Evolutionary conservation across 2,329 filamentous ascomycete genomes (phyloP), one percentile per base, ranked within the genome.

Genomic region (Trichoderma sp.): DNA sequence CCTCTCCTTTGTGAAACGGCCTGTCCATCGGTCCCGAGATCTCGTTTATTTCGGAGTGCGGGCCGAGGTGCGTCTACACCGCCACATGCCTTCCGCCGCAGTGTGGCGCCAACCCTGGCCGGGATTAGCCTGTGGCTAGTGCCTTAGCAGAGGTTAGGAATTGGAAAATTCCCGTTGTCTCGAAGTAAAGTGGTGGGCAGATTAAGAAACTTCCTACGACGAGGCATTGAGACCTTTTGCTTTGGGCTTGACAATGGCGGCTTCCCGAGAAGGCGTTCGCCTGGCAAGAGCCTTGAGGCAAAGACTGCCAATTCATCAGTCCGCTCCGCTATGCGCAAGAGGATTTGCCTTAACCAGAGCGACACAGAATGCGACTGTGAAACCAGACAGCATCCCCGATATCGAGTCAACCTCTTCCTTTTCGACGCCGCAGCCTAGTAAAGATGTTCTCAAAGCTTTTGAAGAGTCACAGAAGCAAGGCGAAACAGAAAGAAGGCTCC

Each of bases 361-460:
- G 14, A 75, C 56, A 75, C 52, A 77, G 61, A 79, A 80, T 72
- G 77, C 71, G 60, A 51, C 72, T 10, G 51, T 73, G 32, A 59
- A 67, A 28, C 68, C 70, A 34, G 74, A 80, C 13, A 76, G 73
- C 43, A 76, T 86, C 51, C 74, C 77, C 58, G 86, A 87, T 70
- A 80, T 88, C 70, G 86, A 88, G 74, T 71, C 77, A 49, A 80
- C 83, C 39, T 86, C 86, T 63, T 83, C 84, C 37, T 81, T 87
- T 73, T 74, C 74, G 43, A 78, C 80, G 21, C 82, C 84, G 26
- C 72, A 77, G 16, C 81, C 82, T 16, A 79, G 81, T 46, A 76
- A 78, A 34, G 77, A 77, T 55, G 73, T 77, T 16, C 74, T 81
- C 28, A 76, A 84, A 70, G 73, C 76, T n/a, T 84, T 83, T 74